These are phyloP conservation scores for Talaromyces proteolyticus DNA, from an alignment of 495 filamentous ascomycete genomes.

Conservation along the genomic window DNA sequence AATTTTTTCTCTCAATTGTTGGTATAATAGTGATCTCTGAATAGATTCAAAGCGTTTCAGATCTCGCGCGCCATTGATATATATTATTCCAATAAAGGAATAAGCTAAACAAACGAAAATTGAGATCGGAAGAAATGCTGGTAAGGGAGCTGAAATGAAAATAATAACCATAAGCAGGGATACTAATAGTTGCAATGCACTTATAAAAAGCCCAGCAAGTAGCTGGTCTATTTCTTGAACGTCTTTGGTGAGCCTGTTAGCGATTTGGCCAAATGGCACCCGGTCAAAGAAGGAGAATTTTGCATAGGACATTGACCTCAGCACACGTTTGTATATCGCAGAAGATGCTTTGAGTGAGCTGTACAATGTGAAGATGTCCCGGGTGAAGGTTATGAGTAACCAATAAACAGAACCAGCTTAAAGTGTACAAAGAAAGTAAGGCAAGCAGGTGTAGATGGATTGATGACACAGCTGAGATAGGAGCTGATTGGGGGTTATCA, in stretches of 20 bases:
- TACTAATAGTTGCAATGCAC: conserved; percentile 58
- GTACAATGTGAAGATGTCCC: conserved; percentile 51
- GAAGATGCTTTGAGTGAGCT: conserved; percentile 57
- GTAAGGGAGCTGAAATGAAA: conserved; percentile 87
- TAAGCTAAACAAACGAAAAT: conserved; percentile 82
- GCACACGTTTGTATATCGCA: conserved; percentile 55
- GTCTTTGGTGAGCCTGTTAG: conserved; percentile 73
- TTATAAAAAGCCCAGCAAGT: conserved; percentile 84
- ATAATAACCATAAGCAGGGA: conserved; percentile 82
- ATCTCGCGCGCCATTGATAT: conserved; percentile 80
- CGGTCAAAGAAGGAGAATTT: conserved; percentile 74
- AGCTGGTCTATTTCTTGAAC: conserved; percentile 80
- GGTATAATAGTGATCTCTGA: conserved; percentile 84
- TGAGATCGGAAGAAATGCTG: conserved; percentile 81
- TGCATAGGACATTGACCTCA: conserved; percentile 57
- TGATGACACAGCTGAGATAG: no score
- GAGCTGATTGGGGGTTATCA: no score
- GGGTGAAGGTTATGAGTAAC: conserved; percentile 51
- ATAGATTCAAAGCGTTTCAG: conserved; percentile 69
- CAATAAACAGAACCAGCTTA: no score
- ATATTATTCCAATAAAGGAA: conserved; percentile 75
- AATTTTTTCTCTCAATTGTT: conserved; percentile 95
- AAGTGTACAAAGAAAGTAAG: no score
- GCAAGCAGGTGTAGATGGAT: no score
- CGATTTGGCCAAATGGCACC: conserved; percentile 65